phyloP scores from a whole-genome alignment of 2,329 filamentous ascomycete genomes.

The Parafenestella ontariensis region DNA sequence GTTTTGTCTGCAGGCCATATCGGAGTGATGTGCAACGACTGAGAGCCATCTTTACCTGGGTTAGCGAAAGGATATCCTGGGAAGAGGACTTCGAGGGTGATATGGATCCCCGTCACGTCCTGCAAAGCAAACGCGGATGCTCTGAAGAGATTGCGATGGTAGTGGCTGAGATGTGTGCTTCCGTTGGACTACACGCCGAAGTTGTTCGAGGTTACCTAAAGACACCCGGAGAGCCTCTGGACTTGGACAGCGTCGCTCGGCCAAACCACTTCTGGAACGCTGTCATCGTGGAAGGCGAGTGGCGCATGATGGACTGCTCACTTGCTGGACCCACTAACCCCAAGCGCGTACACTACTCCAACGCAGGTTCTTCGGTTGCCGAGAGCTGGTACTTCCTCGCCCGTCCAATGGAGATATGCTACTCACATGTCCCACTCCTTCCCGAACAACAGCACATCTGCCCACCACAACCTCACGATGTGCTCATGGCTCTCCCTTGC shows the following conservation, averaged over 20 bases:
- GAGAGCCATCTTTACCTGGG: conserved; percentile 96
- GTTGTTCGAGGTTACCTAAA: conserved; percentile 91
- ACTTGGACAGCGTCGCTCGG: conserved; percentile 81
- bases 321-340: conserved; percentile 92
- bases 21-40: conserved; percentile 91
- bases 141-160: conserved; percentile 88
- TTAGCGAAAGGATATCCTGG: conserved; percentile 93
- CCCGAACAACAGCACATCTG: conserved; percentile 92
- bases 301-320: conserved; percentile 95
- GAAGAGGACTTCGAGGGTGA: conserved; percentile 92
- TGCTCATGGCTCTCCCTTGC: conserved; percentile 84
- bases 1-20: conserved; percentile 92
- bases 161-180: conserved; percentile 90
- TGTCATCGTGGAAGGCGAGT: conserved; percentile 90
- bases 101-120: conserved; percentile 80
- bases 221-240: conserved; percentile 75
- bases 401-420: conserved; percentile 87
- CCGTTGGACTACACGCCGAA: conserved; percentile 87
- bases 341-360: conserved; percentile 77
- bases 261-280: conserved; percentile 99
- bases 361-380: conserved; percentile 70
- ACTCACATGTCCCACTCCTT: conserved; percentile 90
- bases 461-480: conserved; percentile 83
- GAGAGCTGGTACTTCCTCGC: conserved; percentile 96
- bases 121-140: conserved; percentile 83